These are phyloP conservation scores for Cladophialophora immunda DNA, from an alignment of 2,329 filamentous ascomycete genomes.

Conservation along the genomic window DNA sequence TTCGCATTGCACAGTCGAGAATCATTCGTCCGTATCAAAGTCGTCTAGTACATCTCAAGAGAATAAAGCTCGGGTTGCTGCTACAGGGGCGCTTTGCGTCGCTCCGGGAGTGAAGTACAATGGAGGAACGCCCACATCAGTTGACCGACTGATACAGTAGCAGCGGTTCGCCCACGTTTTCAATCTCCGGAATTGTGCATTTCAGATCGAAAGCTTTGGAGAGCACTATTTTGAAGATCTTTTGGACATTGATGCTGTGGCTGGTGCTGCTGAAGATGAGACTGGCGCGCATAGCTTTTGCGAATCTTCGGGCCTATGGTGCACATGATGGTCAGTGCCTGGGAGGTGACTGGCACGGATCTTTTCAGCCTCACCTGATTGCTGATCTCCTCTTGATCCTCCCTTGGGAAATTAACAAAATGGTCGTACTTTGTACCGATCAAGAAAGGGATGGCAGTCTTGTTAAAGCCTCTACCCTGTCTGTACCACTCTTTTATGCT, in stretches of 20 bases:
- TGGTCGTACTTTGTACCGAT: slow-evolving; percentile 99
- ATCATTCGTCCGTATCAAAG: background rate
- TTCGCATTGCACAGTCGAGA: background rate
- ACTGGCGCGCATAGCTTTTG: slow-evolving; percentile 96
- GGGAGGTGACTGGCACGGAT: background rate
- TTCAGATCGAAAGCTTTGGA: slow-evolving; percentile 99
- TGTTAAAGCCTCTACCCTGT: slow-evolving; percentile 97
- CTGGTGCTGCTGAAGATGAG: slow-evolving; percentile 99
- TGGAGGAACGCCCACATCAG: slow-evolving; percentile 13
- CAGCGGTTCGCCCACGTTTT: slow-evolving; percentile 94
- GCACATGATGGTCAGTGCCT: background rate
- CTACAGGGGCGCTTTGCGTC: background rate
- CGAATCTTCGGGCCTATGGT: slow-evolving; percentile 84
- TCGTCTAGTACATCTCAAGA: background rate
- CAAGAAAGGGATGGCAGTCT: slow-evolving; percentile 98
- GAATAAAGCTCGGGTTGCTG: background rate
- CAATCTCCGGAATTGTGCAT: slow-evolving; percentile 98
- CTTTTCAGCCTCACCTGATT: slow-evolving; percentile 72
- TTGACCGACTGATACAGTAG: slow-evolving; percentile 79
- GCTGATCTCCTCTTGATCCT: slow-evolving; percentile 98
- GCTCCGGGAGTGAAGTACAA: background rate
- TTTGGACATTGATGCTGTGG: slow-evolving; percentile 99
- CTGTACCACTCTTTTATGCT: slow-evolving; percentile 99
- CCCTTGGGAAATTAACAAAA: slow-evolving; percentile 96
- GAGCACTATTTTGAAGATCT: slow-evolving; percentile 99